These are phyloP conservation scores for Alternaria viburni DNA, from an alignment of 2,329 filamentous ascomycete species.

Conservation along the genomic window DNA sequence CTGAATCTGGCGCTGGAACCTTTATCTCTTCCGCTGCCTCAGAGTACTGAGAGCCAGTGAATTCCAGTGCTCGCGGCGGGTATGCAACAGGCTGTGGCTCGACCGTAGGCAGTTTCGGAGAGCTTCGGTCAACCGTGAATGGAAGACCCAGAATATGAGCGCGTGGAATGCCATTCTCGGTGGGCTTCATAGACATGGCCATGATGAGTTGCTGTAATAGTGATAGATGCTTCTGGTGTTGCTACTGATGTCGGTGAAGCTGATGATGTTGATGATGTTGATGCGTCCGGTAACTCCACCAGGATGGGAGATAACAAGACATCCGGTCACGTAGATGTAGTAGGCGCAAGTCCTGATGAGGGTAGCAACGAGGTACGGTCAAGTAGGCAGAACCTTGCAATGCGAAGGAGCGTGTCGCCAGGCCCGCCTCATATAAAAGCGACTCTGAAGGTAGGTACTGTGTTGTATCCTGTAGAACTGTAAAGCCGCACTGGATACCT, in stretches of 20 bases:
- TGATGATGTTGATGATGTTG: constrained; percentile 6
- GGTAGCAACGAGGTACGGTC: neutral
- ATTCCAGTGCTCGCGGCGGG: neutral
- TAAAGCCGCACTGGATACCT: neutral
- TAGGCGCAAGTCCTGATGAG: neutral
- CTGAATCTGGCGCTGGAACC: neutral
- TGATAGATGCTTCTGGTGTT: constrained; percentile 11
- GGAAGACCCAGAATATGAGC: neutral
- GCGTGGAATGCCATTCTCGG: neutral
- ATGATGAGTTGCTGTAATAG: constrained; percentile 12
- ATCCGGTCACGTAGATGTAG: neutral
- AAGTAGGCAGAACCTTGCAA: neutral
- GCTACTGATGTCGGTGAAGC: neutral
- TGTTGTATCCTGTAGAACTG: neutral
- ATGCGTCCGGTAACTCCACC: neutral
- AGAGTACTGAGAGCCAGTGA: neutral
- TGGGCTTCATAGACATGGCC: neutral
- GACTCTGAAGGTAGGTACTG: neutral
- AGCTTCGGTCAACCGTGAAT: neutral
- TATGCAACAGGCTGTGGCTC: neutral
- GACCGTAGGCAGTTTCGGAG: neutral
- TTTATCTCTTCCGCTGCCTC: neutral
- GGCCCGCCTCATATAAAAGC: neutral
- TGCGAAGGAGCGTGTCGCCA: neutral
- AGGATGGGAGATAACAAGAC: neutral